Evolutionary conservation across 2,329 filamentous ascomycete genomes (phyloP).

Genomic region (Paracoccidioides lutzii): DNA sequence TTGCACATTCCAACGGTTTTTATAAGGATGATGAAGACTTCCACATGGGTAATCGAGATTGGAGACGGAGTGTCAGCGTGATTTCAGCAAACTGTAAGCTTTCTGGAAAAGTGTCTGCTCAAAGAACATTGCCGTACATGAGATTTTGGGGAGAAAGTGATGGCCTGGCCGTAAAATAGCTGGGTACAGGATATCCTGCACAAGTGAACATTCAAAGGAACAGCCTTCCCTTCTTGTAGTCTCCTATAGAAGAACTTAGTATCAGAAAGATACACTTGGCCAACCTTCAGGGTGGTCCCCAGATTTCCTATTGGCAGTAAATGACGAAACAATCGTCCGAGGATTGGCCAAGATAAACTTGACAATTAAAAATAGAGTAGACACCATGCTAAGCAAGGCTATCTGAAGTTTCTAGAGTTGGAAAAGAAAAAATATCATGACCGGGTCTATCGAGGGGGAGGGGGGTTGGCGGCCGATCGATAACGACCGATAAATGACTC

Average conservation of each 20-base stretch:
- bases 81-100: not conserved
- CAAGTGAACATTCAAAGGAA: not conserved
- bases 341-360: not conserved
- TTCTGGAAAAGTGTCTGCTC: not conserved
- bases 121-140: not conserved
- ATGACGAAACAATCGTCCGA: not conserved
- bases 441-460: not conserved
- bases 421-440: not conserved
- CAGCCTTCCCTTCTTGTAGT: not conserved
- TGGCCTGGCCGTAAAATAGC: not conserved
- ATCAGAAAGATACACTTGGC: not conserved
- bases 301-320: not conserved
- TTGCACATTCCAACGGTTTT: conserved; percentile 34
- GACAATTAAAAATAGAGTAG: not conserved
- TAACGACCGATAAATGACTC: not conserved
- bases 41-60: not conserved
- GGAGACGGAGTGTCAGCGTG: not conserved
- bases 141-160: not conserved
- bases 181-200: not conserved
- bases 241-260: not conserved
- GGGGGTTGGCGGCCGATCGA: conserved; percentile 5
- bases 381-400: not conserved
- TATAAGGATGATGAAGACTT: not conserved
- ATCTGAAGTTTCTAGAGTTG: conserved; percentile 1
- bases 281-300: not conserved